Base-by-base conservation (phyloP, 768 basidiomycete genomes). In the Calocybe cyanea region DNA sequence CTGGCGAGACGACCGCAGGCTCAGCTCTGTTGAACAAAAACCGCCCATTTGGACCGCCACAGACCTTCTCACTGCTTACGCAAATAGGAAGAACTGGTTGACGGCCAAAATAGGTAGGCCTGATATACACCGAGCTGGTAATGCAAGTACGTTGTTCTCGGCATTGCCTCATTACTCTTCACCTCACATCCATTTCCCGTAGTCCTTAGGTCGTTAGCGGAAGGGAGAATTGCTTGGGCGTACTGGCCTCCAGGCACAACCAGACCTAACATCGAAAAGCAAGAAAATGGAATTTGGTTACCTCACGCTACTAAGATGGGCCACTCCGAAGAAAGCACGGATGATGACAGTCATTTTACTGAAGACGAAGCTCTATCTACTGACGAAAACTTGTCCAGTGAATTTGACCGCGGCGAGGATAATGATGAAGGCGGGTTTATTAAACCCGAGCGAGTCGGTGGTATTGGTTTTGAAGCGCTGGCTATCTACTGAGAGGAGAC, bases 21-120 rank as follows among this genome's bases (percentile, higher is more conserved):
- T 51, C 56, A 15, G 38, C 7, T 18, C 51, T 19, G 51, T 37
- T 17, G 46, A 43, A 14, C 49, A 47, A n/a, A 60, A 56, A 20
- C 34, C 51, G 9, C 41, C 51, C 2, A 41, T 51, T 20, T 96
- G 93, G 94, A 92, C 91, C 0, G 84, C 92, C 3, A 89, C 87
- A 70, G 87, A 91, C 54, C 74, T 97, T 39, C 73, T 96, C 49
- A 80, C 76, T 4, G 82, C 85, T 2, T 87, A 86, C 62, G 92
- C 94, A 1, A 61, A 77, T 40, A 69, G 74, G 46, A 89, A 86
- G 60, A 85, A 88, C 15, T 92, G 85, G 83, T 64, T 93, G 33
- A 97, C 94, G 24, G 93, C 94, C 8, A 88, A 92, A 63, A 89
- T 89, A 4, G 93, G 92, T 1, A 65, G 94, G 50, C 85, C 92